Base-by-base conservation (phyloP, 2,329 filamentous ascomycete genomes). In the Scedosporium boydii region DNA sequence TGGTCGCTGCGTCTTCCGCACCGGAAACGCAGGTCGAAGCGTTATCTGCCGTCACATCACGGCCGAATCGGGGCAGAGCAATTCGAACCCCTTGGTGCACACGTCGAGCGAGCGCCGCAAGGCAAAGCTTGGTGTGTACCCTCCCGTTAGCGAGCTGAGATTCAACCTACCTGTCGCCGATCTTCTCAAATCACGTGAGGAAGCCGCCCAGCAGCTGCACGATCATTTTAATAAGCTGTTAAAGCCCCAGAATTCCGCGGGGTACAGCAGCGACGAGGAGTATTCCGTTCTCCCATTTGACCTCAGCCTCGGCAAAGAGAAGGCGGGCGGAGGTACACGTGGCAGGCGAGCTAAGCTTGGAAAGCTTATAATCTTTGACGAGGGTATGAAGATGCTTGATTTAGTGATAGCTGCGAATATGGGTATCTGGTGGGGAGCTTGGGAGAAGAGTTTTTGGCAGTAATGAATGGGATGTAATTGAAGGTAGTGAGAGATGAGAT, bases 301-400 rank as follows among this genome's bases (percentile, higher is more conserved):
- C 23, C 60, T 62, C 6, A 70, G 72, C 95, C 79, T 97, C 0
- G 93, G 92, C 0, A 84, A 85, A 66, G 93, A 98, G 73, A 85
- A 83, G 62, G 93, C 93, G 0, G 93, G 93, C 1, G 93, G 93
- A 23, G 93, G 93, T 0, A 88, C 90, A 70, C 83, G 88, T 55
- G 93, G 93, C 0, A 92, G 90, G 72, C 85, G 90, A 69, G 93
- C 91, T 3, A 99, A 99, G 77, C 78, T 99, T 68, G 95, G 93
- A 0, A 99, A 98, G 75, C 77, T 99, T 60, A 91, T 98, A 60
- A 82, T 99, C 44, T 85, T 92, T 68, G 87, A 93, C 62, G 93
- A 96, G 69, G 95, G 95, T 0, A 76, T 96, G 66, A 96, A 96
- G 78, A 98, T 99, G 93, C 75, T 98, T 69, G 95, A 99, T 78